phyloP scores from a whole-genome alignment of 108 stramenopile genomes.

The Cyclotella kingstonii region DNA sequence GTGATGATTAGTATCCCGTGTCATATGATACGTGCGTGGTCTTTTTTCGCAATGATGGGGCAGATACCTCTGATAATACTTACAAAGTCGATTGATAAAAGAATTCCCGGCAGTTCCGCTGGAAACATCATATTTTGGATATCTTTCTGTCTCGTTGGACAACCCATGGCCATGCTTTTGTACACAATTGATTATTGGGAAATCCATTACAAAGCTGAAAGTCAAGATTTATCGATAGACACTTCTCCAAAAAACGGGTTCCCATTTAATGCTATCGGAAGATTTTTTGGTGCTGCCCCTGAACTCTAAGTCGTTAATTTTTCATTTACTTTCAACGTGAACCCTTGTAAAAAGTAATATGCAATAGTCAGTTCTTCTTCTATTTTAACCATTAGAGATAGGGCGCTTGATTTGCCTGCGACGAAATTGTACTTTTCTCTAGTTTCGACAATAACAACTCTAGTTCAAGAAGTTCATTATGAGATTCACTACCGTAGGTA shows the following conservation, averaged over 20 bases:
- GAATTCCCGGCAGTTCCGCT: constrained; percentile 54
- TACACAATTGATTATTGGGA: constrained; percentile 82
- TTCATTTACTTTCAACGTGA: too few relatives aligned
- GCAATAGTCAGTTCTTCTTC: too few relatives aligned
- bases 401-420: background rate
- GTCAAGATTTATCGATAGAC: constrained; percentile 2
- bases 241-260: constrained; percentile 5
- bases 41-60: constrained; percentile 91
- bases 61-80: constrained; percentile 88
- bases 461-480: constrained; percentile 41
- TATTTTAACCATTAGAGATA: too few relatives aligned
- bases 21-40: constrained; percentile 74
- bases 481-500: constrained; percentile 24
- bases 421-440: constrained; percentile 9
- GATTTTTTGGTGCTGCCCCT: constrained; percentile 34
- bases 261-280: constrained; percentile 13
- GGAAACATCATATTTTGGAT: constrained; percentile 87
- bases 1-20: constrained; percentile 86
- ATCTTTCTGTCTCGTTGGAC: constrained; percentile 80
- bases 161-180: constrained; percentile 81
- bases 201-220: constrained; percentile 3
- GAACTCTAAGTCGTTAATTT: too few relatives aligned
- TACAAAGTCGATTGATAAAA: constrained; percentile 69
- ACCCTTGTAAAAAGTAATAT: too few relatives aligned
- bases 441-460: constrained; percentile 49